Conservation (phyloP, 1,139 yeast species). For the Taphrina sp. region DNA sequence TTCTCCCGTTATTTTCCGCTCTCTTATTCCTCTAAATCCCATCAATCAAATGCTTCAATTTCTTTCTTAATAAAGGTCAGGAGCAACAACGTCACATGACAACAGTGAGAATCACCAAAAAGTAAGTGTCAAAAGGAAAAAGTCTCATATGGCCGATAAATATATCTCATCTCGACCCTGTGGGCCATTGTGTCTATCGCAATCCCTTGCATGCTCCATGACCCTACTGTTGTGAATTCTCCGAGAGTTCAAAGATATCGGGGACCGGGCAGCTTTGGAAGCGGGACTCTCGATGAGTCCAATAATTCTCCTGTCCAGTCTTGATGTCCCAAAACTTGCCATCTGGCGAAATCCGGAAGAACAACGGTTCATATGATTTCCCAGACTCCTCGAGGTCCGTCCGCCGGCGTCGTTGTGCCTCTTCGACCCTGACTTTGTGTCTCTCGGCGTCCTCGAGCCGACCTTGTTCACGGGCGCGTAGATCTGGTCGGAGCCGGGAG, state of each 20-base stretch:
- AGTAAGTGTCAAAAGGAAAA: no score
- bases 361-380: constrained; percentile 56
- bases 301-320: constrained; percentile 34
- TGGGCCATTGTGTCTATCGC: no score
- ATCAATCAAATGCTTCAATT: no score
- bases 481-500: constrained; percentile 85
- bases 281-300: constrained; percentile 33
- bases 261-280: neutral
- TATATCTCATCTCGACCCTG: no score
- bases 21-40: no score
- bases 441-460: constrained; percentile 67
- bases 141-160: no score
- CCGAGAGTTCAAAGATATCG: neutral
- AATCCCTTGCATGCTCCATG: no score
- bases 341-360: constrained; percentile 54
- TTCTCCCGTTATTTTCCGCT: no score
- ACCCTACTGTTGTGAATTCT: no score
- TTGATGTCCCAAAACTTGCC: constrained; percentile 28
- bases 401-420: constrained; percentile 75
- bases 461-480: constrained; percentile 67
- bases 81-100: no score
- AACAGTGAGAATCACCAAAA: no score
- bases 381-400: constrained; percentile 54
- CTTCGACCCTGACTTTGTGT: constrained; percentile 68
- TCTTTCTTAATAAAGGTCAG: no score